Percentiles rank a stretch among this genome's conserved stretches.
Evolutionary conservation across 768 basidiomycete species (phyloP).

Genomic region (Cystofilobasidium macerans): DNA sequence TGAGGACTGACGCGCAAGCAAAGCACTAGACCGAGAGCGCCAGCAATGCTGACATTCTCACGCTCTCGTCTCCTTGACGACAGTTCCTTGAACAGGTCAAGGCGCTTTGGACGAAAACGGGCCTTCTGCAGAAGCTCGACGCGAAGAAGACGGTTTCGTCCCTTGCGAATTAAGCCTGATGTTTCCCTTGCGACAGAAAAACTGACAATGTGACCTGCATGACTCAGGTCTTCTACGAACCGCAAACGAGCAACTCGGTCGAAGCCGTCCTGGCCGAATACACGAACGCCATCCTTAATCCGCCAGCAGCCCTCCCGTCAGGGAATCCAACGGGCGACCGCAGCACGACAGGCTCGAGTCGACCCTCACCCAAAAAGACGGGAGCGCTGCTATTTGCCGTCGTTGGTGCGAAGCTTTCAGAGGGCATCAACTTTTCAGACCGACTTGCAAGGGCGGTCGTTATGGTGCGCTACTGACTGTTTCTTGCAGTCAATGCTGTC

Average conservation of each 20-base stretch:
- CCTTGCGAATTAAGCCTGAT: too few relatives aligned
- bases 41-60: too few relatives aligned
- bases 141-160: conserved; percentile 62
- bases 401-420: conserved; percentile 92
- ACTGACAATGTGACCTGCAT: too few relatives aligned
- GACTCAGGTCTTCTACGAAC: conserved; percentile 90
- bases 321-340: not conserved
- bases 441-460: conserved; percentile 67
- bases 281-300: conserved; percentile 43
- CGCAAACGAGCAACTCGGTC: conserved; percentile 57
- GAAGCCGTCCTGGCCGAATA: conserved; percentile 68
- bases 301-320: too few relatives aligned
- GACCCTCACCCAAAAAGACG: conserved; percentile 33
- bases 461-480: conserved; percentile 38
- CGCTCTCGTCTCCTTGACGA: not conserved
- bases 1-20: too few relatives aligned
- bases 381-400: conserved; percentile 87
- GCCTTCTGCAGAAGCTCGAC: conserved; percentile 52
- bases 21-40: too few relatives aligned
- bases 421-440: conserved; percentile 67
- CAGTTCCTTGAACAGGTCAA: conserved; percentile 58
- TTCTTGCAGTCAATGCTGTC: not conserved
- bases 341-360: too few relatives aligned
- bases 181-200: too few relatives aligned
- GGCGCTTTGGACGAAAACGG: conserved; percentile 53